Evolutionary conservation across 805 yeast genomes (phyloP).

Genomic region (Myxozyma geophila): DNA sequence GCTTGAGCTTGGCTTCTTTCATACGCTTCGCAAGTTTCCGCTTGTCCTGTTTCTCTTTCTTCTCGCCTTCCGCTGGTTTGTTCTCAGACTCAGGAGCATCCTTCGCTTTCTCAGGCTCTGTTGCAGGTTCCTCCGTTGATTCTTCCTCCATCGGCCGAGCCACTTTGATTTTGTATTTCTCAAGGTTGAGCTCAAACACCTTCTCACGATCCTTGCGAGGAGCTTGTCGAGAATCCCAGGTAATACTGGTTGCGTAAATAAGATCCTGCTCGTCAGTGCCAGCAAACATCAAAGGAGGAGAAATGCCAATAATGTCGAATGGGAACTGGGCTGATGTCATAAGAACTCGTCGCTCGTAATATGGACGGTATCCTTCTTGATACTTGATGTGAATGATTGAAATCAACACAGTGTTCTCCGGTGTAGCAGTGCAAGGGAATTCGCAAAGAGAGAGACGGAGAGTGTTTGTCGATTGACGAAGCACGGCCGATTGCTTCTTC

Average conservation of each 20-base stretch:
- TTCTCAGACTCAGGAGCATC: not conserved
- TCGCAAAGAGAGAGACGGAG: slow-evolving; percentile 34
- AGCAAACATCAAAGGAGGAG: slow-evolving; percentile 30
- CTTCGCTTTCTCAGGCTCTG: slow-evolving; percentile 1
- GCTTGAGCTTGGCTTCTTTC: slow-evolving; percentile 11
- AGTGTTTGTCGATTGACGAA: slow-evolving; percentile 33
- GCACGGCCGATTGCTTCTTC: slow-evolving; percentile 18
- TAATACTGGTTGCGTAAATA: slow-evolving; percentile 23
- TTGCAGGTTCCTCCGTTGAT: not conserved
- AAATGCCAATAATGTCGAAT: slow-evolving; percentile 32
- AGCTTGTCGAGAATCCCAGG: slow-evolving; percentile 35
- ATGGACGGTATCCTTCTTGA: slow-evolving; percentile 31
- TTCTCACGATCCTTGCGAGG: slow-evolving; percentile 26
- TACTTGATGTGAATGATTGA: slow-evolving; percentile 35
- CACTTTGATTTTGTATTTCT: slow-evolving; percentile 15
- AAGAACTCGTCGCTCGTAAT: slow-evolving; percentile 33
- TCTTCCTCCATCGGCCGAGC: slow-evolving; percentile 4
- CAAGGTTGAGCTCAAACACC: slow-evolving; percentile 14
- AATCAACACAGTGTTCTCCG: slow-evolving; percentile 32
- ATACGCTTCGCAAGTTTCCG: slow-evolving; percentile 14
- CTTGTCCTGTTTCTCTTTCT: slow-evolving; percentile 25
- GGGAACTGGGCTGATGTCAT: slow-evolving; percentile 32
- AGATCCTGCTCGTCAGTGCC: slow-evolving; percentile 32
- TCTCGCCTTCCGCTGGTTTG: not conserved
- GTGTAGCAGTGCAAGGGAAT: slow-evolving; percentile 36